Conservation (phyloP, 192 early-diverging fungal species). For the Dissophora ornata region DNA sequence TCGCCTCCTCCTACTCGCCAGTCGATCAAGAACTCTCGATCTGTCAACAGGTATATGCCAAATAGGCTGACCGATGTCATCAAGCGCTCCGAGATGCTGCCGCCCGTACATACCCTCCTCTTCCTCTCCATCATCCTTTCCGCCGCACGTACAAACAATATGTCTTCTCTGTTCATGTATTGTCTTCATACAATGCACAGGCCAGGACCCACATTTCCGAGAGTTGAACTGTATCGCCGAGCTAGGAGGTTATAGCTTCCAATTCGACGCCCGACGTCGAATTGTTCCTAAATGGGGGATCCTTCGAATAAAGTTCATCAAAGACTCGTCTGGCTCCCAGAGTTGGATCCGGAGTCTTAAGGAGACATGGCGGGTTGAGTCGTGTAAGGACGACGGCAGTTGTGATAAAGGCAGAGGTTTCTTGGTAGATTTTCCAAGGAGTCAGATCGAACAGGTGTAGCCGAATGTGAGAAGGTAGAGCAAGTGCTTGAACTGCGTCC, state of each 20-base stretch:
- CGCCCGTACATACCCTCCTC: not conserved
- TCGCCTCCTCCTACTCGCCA: constrained; percentile 1
- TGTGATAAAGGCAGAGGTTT: not conserved
- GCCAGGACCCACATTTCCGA: constrained; percentile 11
- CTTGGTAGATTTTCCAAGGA: constrained; percentile 10
- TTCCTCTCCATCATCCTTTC: not conserved
- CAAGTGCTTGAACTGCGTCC: constrained; percentile 12
- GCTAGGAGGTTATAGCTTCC: constrained; percentile 10
- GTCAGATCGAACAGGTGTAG: constrained; percentile 8
- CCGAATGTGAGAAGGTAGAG: not conserved
- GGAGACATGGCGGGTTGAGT: not conserved
- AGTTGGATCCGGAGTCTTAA: not conserved
- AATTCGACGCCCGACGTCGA: constrained; percentile 17
- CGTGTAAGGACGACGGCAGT: too few relatives aligned
- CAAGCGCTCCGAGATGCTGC: constrained; percentile 4
- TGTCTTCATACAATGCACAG: constrained; percentile 3
- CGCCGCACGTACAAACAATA: too few relatives aligned
- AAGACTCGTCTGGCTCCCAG: constrained; percentile 1
- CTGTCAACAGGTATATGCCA: constrained; percentile 8
- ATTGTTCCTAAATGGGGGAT: constrained; percentile 8
- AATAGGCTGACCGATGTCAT: constrained; percentile 13
- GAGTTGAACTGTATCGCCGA: constrained; percentile 5
- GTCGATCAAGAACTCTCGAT: constrained; percentile 24
- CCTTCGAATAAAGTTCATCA: not conserved
- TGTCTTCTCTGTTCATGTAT: constrained; percentile 4